These are phyloP conservation scores for Aspergillus brasiliensis DNA, from an alignment of 2,329 filamentous ascomycete species.

Conservation along the genomic window DNA sequence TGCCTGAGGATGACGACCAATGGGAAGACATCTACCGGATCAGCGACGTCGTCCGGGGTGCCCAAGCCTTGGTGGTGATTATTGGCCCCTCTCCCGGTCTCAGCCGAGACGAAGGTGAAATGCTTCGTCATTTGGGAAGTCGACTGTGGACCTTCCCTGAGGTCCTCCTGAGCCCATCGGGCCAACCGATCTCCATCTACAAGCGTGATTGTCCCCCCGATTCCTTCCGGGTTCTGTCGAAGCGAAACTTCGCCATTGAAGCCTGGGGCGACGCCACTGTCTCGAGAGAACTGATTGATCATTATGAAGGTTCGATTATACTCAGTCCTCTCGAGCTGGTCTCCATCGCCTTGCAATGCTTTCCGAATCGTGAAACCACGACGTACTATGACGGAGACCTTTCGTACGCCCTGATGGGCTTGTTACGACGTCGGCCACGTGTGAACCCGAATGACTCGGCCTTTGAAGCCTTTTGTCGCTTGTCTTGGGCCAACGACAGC, in stretches of 20 bases:
- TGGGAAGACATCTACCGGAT: too few relatives aligned
- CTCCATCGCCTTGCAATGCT: conserved; percentile 43
- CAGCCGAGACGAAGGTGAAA: background rate
- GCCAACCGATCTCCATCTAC: too few relatives aligned
- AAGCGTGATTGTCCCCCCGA: too few relatives aligned
- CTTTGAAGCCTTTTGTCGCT: conserved; percentile 52
- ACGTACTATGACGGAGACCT: conserved; percentile 45
- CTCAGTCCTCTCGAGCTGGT: conserved; percentile 48
- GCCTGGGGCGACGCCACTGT: conserved; percentile 46
- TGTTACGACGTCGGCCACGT: conserved; percentile 44
- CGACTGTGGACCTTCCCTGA: conserved; percentile 53
- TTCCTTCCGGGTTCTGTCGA: too few relatives aligned
- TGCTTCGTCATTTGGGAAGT: conserved; percentile 48
- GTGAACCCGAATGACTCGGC: conserved; percentile 44
- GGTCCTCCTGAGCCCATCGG: conserved; percentile 33
- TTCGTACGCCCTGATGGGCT: conserved; percentile 52
- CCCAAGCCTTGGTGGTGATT: too few relatives aligned
- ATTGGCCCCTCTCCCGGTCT: too few relatives aligned
- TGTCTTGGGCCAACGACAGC: conserved; percentile 51
- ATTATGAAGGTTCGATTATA: conserved; percentile 47
- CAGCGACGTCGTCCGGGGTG: too few relatives aligned
- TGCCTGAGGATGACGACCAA: too few relatives aligned
- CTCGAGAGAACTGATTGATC: conserved; percentile 48
- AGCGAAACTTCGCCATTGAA: background rate
- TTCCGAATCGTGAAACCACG: conserved; percentile 41